Percentiles rank a stretch among this genome's conserved stretches.
phyloP scores from a whole-genome alignment of 257 asterid species.

The Verbascum thapsus region DNA sequence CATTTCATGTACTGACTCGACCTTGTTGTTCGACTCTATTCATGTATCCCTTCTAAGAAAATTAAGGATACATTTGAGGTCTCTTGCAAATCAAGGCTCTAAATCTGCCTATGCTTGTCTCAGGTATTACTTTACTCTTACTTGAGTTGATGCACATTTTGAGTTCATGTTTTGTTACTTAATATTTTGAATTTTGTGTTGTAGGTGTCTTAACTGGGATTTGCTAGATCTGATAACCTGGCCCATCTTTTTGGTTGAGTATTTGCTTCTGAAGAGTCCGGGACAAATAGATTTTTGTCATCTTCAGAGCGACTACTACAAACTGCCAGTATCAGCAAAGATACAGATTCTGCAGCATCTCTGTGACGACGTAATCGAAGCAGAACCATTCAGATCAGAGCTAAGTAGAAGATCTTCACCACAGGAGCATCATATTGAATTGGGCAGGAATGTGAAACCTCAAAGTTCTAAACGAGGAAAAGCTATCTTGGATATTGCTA shows the following conservation, averaged over 20 bases:
- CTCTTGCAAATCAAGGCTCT: constrained; percentile 66
- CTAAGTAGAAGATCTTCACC: constrained; percentile 60
- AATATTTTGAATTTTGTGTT: constrained; percentile 23
- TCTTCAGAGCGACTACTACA: constrained; percentile 65
- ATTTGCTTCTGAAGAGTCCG: constrained; percentile 68
- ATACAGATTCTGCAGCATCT: constrained; percentile 77
- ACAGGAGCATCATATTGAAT: constrained; percentile 51
- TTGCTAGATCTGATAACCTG: constrained; percentile 89
- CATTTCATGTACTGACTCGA: constrained; percentile 58
- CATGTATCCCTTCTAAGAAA: constrained; percentile 79
- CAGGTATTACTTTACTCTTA: constrained; percentile 55
- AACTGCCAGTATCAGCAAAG: constrained; percentile 63
- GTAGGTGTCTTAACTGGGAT: constrained; percentile 92
- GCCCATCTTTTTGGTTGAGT: constrained; percentile 89
- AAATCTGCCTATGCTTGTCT: constrained; percentile 67
- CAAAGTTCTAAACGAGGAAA: constrained; percentile 58
- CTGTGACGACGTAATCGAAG: constrained; percentile 90
- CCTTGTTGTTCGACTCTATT: constrained; percentile 70
- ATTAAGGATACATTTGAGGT: constrained; percentile 76
- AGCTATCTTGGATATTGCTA: constrained; percentile 50
- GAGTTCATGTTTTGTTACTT: constrained; percentile 28
- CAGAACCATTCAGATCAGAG: constrained; percentile 72
- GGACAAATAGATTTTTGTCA: constrained; percentile 54
- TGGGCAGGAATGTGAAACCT: constrained; percentile 47
- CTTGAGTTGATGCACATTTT: constrained; percentile 22